Evolutionary conservation across 495 filamentous ascomycete species (phyloP), one percentile per base, ranked within the genome.

Genomic region (Opeltia flavorubescens): DNA sequence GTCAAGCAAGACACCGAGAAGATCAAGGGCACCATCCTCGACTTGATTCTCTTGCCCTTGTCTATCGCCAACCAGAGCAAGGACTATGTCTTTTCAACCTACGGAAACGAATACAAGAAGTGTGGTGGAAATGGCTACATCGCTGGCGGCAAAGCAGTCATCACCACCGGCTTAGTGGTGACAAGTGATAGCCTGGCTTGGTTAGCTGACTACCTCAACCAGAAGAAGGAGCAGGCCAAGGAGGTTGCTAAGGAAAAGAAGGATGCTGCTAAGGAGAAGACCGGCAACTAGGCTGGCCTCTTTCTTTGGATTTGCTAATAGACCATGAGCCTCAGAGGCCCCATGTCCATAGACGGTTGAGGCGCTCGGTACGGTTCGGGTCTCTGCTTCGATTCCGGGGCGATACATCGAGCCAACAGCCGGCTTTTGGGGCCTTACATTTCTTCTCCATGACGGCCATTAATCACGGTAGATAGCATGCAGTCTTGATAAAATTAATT

Each of bases 1-100:
- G 77, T 98, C 55, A 94, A 86, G 69, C 83, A 94, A 63, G 80
- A 89, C 18, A 88, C 86, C 8, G 65, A 77, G 31, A 84, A 84
- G 61, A 72, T 98, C 47, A 75, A 78, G 59, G 69, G 64, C 49
- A 78, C 75, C 11, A 74, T 84, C 56, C 69, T 77, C 54, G 67
- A 75, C 50, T 63, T 74, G n/a, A 74, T 78, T 27, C 72, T 69
- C 50, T 75, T 79, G 56, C 89, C 89, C 12, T 59, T 83, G 38
- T 70, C 71, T 23, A 62, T 86, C 42, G 76, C 73, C 9, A 66
- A 64, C n/a, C 72, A 84, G 50, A 77, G 79, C 53, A 86, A 81
- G 66, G 70, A 79, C 49, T 86, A 95, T 59, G 67, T 94, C 50
- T 63, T 81, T 55, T 68, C 74, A 41, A 75, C 80, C 45, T 95